Percentiles rank a stretch among this genome's conserved stretches.
These are phyloP conservation scores for Jaltomata sinuosa DNA, from an alignment of 257 asterid species.

Conservation along the genomic window DNA sequence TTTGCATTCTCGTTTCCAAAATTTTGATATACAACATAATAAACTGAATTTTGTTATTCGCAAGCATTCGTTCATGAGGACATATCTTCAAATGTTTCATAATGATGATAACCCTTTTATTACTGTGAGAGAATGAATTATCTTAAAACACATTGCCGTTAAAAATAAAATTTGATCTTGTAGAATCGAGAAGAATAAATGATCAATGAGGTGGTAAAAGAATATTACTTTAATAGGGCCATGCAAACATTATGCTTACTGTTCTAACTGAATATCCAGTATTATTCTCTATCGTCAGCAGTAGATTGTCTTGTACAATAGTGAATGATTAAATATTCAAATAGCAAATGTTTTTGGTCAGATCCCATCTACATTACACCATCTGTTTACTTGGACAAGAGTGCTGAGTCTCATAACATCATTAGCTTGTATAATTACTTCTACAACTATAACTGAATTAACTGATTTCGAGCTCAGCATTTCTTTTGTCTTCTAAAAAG, in stretches of 20 bases:
- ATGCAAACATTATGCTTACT: neutral
- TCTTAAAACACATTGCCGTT: neutral
- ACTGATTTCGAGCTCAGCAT: neutral
- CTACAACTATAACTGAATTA: neutral
- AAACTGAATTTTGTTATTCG: neutral
- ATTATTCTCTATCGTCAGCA: neutral
- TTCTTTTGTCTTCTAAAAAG: neutral
- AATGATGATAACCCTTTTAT: neutral
- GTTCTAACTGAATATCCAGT: neutral
- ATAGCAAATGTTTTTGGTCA: constrained; percentile 8
- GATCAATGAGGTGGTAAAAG: neutral
- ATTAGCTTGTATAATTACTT: neutral
- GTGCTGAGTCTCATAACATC: neutral
- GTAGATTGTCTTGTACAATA: constrained; percentile 1
- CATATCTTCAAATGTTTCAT: neutral
- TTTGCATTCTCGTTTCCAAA: neutral
- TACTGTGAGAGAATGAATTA: neutral
- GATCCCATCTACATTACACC: constrained; percentile 13
- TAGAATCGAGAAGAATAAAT: neutral
- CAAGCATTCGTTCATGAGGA: neutral
- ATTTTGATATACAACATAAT: neutral
- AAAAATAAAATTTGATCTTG: neutral
- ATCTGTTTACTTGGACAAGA: neutral
- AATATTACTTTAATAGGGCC: neutral
- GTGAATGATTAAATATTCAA: constrained; percentile 18